Conservation (phyloP, 1,139 yeast genomes). For the Debaryomyces fabryi region DNA sequence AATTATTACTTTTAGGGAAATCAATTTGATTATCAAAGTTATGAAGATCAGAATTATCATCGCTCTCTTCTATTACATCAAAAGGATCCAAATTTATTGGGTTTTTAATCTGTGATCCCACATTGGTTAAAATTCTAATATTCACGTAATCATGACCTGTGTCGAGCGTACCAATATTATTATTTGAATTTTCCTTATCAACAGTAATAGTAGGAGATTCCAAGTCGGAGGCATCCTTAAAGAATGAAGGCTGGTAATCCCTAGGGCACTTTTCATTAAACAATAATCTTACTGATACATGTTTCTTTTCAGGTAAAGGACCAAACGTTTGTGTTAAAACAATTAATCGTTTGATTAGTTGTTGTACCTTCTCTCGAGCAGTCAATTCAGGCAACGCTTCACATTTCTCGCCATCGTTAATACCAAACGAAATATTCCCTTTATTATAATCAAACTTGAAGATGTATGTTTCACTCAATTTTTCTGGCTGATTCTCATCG, state of each 20-base stretch:
- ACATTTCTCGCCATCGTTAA: background rate
- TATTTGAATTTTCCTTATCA: slow-evolving; percentile 1
- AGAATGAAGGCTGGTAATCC: slow-evolving; percentile 50
- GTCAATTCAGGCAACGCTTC: background rate
- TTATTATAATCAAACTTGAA: slow-evolving; percentile 41
- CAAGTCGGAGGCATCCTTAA: slow-evolving; percentile 1
- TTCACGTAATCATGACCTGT: slow-evolving; percentile 11
- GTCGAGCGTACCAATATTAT: slow-evolving; percentile 13
- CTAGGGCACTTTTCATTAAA: slow-evolving; percentile 50
- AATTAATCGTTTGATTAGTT: slow-evolving; percentile 50
- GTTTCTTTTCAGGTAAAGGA: slow-evolving; percentile 48
- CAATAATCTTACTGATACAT: slow-evolving; percentile 46
- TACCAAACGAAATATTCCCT: background rate
- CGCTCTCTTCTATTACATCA: slow-evolving; percentile 11
- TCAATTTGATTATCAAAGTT: slow-evolving; percentile 1
- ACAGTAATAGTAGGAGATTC: slow-evolving; percentile 20
- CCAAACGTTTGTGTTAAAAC: slow-evolving; percentile 55
- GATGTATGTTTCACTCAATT: slow-evolving; percentile 50
- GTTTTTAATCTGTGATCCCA: background rate
- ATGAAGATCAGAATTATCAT: background rate
- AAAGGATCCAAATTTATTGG: slow-evolving; percentile 18
- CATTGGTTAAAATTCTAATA: slow-evolving; percentile 5
- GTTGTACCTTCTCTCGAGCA: slow-evolving; percentile 31
- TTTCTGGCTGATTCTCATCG: slow-evolving; percentile 38
- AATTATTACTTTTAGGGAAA: slow-evolving; percentile 2